Evolutionary conservation across 345 rosid species (phyloP).

Genomic region (Gossypium arboreum): DNA sequence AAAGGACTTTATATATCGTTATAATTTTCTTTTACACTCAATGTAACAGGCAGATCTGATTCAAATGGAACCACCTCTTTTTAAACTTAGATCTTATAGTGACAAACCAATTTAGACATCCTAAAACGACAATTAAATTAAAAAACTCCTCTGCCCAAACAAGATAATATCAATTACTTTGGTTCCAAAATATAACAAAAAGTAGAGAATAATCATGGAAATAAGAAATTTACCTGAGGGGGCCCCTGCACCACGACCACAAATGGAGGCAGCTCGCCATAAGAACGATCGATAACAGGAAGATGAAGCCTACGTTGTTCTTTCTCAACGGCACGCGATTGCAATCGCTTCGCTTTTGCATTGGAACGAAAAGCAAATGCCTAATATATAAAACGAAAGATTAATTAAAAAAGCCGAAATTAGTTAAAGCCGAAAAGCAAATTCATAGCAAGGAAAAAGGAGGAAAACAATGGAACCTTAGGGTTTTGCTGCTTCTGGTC

Average conservation of each 20-base stretch:
- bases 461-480: constrained; percentile 34
- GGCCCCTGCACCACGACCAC: constrained; percentile 93
- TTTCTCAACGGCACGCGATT: constrained; percentile 70
- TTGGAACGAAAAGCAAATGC: constrained; percentile 68
- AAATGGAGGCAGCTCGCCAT: constrained; percentile 73
- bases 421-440: neutral
- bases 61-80: neutral
- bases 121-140: neutral
- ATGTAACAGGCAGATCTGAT: neutral
- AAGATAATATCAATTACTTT: neutral
- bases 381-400: constrained; percentile 20
- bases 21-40: neutral
- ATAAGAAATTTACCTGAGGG: constrained; percentile 48
- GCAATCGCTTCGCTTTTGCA: constrained; percentile 57
- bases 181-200: neutral
- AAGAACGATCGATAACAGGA: constrained; percentile 72
- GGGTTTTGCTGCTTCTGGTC: constrained; percentile 55
- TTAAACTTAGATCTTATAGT: neutral
- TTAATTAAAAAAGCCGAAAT: neutral
- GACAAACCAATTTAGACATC: neutral
- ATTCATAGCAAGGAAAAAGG: neutral
- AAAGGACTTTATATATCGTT: neutral
- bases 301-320: constrained; percentile 81
- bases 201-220: neutral
- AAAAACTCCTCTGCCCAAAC: neutral